Base-by-base conservation (phyloP, 73 alveolate genomes). In the Paramecium caudatum region DNA sequence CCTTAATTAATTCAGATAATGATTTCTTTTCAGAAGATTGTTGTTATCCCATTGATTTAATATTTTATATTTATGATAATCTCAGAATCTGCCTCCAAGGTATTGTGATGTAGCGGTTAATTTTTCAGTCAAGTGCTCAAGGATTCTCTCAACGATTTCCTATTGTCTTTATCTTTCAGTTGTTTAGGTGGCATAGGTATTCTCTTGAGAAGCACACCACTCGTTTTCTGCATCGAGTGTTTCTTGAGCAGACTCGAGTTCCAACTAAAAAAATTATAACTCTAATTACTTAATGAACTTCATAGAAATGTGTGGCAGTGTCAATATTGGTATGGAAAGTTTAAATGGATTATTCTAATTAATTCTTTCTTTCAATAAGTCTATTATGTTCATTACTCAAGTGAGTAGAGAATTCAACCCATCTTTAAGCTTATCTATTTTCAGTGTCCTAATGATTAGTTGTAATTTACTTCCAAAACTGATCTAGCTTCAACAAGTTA, bases 51-150 rank as follows among this genome's bases (percentile, higher is more conserved):
- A 21, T 39, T 5, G 23, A 27, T 43, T 19, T 55, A 55, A 55
- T 55, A 41, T 55, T 55, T 15, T 25, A 55, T 55, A 55, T 55
- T 55, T 55, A 55, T 55, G 80, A 55, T 55, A 7, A 55, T 55
- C 80, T 74, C 88, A 74, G 88, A 74, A 74, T 74, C 88, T 74
- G 43, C 88, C 88, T 19, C 88, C 88, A 19, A 74, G 47, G 19
- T 74, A 74, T 74, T 74, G 47, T 45, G 88, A 74, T 41, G 88
- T 74, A 41, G 88, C 88, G 6, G 88, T 39, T 74, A 74, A 74
- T 74, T 74, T 74, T 21, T 74, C 88, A 41, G 88, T 41, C 15
- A 74, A 37, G 55, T 74, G 88, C 15, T 74, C 88, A 7, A 41
- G 19, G 47, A 74, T 74, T 74, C 88, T 74, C 1, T 37, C 68